Evolutionary conservation across 371 early-diverging fungal species (phyloP).

Genomic region (Furculomyces boomerangus): DNA sequence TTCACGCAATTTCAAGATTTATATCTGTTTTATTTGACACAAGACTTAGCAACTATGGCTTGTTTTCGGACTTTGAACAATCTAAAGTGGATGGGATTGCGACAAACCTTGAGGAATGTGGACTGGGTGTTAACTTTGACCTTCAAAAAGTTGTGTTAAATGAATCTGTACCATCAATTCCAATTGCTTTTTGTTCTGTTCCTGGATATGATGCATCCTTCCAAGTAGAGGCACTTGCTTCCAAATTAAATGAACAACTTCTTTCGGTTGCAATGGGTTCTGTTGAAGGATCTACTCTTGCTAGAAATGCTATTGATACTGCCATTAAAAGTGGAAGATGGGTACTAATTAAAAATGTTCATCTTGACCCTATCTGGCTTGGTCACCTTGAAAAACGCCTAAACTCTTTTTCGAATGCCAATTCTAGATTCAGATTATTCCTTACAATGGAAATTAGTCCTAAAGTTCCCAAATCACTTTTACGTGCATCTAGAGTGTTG

Average conservation of each 20-base stretch:
- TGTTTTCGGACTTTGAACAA: too few relatives aligned
- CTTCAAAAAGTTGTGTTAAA: constrained; percentile 48
- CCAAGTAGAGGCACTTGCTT: constrained; percentile 80
- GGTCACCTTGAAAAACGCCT: constrained; percentile 87
- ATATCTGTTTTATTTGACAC: constrained; percentile 57
- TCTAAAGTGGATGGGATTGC: too few relatives aligned
- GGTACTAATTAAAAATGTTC: constrained; percentile 96
- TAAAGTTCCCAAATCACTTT: constrained; percentile 79
- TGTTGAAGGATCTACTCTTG: constrained; percentile 76
- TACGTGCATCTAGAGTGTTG: constrained; percentile 77
- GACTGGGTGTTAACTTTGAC: constrained; percentile 42
- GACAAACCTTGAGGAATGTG: constrained; percentile 22
- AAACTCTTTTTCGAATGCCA: constrained; percentile 57
- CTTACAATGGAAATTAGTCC: constrained; percentile 95
- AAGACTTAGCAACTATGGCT: not conserved
- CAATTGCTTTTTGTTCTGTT: constrained; percentile 80
- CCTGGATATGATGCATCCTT: constrained; percentile 94
- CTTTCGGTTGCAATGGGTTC: constrained; percentile 95
- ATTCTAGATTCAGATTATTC: constrained; percentile 78
- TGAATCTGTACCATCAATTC: constrained; percentile 56
- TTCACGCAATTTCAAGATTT: constrained; percentile 52
- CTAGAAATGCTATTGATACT: constrained; percentile 73
- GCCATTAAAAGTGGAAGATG: constrained; percentile 77
- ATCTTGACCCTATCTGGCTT: constrained; percentile 86
- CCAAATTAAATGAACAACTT: constrained; percentile 36